Conservation (phyloP, 306 rosid genomes). For the Acacia confusa region DNA sequence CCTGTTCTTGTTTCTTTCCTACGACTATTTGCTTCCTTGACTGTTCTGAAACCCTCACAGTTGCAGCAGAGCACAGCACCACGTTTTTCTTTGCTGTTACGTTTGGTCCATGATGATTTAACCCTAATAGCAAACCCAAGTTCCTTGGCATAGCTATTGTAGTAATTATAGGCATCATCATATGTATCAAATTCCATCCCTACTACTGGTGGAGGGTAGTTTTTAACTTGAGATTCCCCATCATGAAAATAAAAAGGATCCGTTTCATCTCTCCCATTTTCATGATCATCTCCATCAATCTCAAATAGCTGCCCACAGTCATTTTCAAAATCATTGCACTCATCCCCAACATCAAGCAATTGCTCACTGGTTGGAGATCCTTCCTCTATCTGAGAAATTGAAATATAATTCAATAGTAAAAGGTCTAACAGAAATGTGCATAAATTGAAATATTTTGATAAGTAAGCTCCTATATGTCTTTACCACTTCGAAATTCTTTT, state of each 20-base stretch:
- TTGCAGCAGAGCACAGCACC: conserved; percentile 98
- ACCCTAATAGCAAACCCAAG: conserved; percentile 93
- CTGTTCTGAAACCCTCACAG: conserved; percentile 87
- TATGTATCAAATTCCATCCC: conserved; percentile 91
- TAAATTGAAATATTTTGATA: conserved; percentile 20
- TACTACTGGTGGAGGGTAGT: conserved; percentile 62
- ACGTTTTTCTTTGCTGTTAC: conserved; percentile 97
- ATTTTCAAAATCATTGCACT: conserved; percentile 60
- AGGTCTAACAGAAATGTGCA: conserved; percentile 24
- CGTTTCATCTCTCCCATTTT: conserved; percentile 54
- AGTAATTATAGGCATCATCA: conserved; percentile 93
- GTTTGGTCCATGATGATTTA: conserved; percentile 94
- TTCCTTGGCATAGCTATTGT: conserved; percentile 77
- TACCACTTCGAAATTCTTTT: neutral
- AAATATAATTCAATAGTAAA: conserved; percentile 24
- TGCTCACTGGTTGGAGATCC: conserved; percentile 67
- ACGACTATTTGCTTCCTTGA: conserved; percentile 80
- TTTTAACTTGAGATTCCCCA: conserved; percentile 53
- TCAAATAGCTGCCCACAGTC: conserved; percentile 65
- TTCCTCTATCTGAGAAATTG: conserved; percentile 65
- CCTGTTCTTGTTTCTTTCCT: conserved; percentile 96
- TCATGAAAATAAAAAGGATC: conserved; percentile 47
- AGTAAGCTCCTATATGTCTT: conserved; percentile 10
- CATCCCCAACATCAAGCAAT: conserved; percentile 62
- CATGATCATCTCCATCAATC: conserved; percentile 56